phyloP scores from a whole-genome alignment of 306 rosid species.

The Trifolium dubium region DNA sequence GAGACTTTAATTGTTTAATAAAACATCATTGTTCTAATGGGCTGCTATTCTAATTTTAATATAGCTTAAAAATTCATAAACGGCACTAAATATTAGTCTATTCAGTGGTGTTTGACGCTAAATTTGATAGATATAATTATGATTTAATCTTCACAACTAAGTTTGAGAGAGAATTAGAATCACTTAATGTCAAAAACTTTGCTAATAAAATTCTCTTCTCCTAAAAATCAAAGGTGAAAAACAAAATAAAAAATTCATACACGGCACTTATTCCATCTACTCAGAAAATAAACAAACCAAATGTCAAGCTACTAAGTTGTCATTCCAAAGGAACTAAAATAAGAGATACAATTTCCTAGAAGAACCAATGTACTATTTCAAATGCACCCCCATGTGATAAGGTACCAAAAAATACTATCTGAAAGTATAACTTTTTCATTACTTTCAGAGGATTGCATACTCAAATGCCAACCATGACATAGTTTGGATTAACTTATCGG shows the following conservation, averaged over 20 bases:
- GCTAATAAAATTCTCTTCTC: too few relatives aligned
- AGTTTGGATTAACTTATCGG: neutral
- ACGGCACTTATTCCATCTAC: neutral
- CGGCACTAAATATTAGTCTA: neutral
- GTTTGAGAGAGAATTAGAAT: too few relatives aligned
- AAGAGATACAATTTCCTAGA: neutral
- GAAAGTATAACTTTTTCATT: neutral
- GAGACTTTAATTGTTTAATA: neutral
- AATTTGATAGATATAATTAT: too few relatives aligned
- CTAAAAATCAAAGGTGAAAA: too few relatives aligned
- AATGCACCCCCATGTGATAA: neutral
- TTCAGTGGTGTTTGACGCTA: too few relatives aligned
- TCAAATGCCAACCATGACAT: neutral
- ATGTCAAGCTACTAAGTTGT: neutral
- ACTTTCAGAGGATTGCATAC: neutral
- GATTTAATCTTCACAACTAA: too few relatives aligned
- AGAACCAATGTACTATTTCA: neutral
- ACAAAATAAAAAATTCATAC: neutral
- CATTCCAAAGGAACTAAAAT: neutral
- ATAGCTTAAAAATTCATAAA: neutral
- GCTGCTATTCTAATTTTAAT: constrained; percentile 26
- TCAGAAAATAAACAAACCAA: neutral
- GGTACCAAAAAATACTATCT: neutral
- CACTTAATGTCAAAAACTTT: too few relatives aligned
- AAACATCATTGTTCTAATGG: neutral